phyloP scores from a whole-genome alignment of 352 stramenopile species.

The Phytophthora tubulina region DNA sequence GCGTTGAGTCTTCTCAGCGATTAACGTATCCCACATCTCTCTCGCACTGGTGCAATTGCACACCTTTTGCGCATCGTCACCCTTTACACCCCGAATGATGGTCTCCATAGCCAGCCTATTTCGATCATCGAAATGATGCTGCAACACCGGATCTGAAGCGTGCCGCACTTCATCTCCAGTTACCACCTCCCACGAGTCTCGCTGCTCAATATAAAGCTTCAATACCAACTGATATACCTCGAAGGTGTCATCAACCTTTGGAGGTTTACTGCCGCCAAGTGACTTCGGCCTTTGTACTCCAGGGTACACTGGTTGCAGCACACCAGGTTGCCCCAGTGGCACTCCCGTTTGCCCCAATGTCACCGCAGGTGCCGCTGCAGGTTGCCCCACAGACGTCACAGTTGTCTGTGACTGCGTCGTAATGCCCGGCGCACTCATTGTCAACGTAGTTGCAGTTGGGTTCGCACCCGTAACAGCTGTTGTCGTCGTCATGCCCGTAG shows the following conservation, averaged over 20 bases:
- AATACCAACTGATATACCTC: not conserved
- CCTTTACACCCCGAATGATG: not conserved
- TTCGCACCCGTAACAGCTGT: not conserved
- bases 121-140: not conserved
- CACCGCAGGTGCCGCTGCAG: not conserved
- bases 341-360: not conserved
- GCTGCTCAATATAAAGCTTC: not conserved
- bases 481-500: not conserved
- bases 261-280: slow-evolving; percentile 1
- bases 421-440: too few relatives aligned
- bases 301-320: not conserved
- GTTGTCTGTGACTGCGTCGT: too few relatives aligned
- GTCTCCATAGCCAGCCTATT: slow-evolving; percentile 2
- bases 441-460: too few relatives aligned
- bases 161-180: not conserved
- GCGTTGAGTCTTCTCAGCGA: not conserved
- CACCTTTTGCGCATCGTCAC: not conserved
- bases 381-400: not conserved
- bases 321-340: not conserved
- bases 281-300: not conserved
- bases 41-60: not conserved
- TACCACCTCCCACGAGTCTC: not conserved
- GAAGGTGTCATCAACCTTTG: not conserved
- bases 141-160: not conserved
- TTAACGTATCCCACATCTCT: slow-evolving; percentile 2